These are phyloP conservation scores for Tylopilus intermedius DNA, from an alignment of 768 basidiomycete species.

Conservation along the genomic window DNA sequence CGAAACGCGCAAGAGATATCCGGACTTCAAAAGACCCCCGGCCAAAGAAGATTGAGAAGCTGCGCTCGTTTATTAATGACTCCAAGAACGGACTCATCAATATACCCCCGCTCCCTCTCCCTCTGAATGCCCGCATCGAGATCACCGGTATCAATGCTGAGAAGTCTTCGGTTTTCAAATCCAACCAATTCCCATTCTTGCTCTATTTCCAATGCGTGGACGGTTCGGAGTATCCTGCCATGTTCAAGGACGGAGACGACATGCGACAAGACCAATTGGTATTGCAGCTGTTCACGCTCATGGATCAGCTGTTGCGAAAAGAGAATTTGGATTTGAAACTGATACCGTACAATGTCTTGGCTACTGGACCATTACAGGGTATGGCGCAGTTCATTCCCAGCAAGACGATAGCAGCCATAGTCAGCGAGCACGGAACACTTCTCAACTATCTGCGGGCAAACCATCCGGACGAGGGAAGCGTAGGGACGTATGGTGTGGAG, in stretches of 20 bases:
- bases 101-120: slow-evolving; percentile 79
- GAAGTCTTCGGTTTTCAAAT: slow-evolving; percentile 95
- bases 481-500: slow-evolving; percentile 93
- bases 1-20: slow-evolving; percentile 81
- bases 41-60: slow-evolving; percentile 95
- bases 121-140: slow-evolving; percentile 82
- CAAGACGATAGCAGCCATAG: slow-evolving; percentile 92
- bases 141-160: slow-evolving; percentile 86
- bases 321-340: slow-evolving; percentile 93
- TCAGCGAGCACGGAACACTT: slow-evolving; percentile 84
- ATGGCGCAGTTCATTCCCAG: slow-evolving; percentile 96
- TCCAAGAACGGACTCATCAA: slow-evolving; percentile 78
- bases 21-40: slow-evolving; percentile 88
- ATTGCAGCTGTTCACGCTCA: slow-evolving; percentile 96
- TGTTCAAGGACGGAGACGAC: slow-evolving; percentile 99
- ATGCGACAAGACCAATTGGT: slow-evolving; percentile 98
- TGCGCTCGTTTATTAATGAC: slow-evolving; percentile 80
- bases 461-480: slow-evolving; percentile 90
- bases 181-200: slow-evolving; percentile 87
- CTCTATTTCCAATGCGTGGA: slow-evolving; percentile 86
- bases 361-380: slow-evolving; percentile 86
- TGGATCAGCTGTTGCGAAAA: slow-evolving; percentile 89
- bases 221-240: slow-evolving; percentile 84
- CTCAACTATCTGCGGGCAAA: slow-evolving; percentile 83
- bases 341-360: slow-evolving; percentile 87